These are phyloP conservation scores for Pleochaeta shiraiana DNA, from an alignment of 2,329 filamentous ascomycete species.

Conservation along the genomic window DNA sequence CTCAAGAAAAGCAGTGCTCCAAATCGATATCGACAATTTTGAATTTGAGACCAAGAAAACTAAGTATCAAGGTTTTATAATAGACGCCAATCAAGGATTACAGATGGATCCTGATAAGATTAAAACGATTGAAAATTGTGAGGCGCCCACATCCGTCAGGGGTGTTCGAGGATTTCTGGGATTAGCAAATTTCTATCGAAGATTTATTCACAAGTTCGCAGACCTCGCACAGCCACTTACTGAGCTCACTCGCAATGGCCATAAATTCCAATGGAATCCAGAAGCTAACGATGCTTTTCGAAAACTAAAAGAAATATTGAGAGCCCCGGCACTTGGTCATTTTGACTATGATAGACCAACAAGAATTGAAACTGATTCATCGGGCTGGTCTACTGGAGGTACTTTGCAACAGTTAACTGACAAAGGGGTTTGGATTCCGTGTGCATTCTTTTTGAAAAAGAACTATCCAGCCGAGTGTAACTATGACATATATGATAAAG, in stretches of 20 bases:
- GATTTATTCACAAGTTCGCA: too few species aligned
- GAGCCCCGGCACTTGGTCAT: not conserved
- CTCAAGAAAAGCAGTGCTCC: not conserved
- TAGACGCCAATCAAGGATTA: not conserved
- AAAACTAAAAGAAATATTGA: too few species aligned
- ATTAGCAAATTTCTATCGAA: not conserved
- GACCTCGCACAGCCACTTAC: too few species aligned
- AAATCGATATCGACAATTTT: not conserved
- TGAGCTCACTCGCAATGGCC: too few species aligned
- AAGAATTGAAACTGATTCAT: not conserved
- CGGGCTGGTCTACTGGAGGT: not conserved
- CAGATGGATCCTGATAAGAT: not conserved
- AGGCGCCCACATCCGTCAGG: not conserved
- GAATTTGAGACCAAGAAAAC: not conserved
- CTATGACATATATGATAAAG: too few species aligned
- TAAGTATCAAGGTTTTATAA: not conserved
- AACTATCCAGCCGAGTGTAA: too few species aligned
- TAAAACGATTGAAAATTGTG: not conserved
- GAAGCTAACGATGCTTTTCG: too few species aligned
- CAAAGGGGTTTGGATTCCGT: too few species aligned
- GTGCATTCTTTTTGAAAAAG: too few species aligned
- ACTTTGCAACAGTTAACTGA: not conserved
- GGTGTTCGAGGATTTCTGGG: not conserved
- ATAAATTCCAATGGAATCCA: too few species aligned
- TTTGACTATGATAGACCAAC: not conserved